Evolutionary conservation across 208 protist genomes (phyloP).

Genomic region (Angomonas deanei): DNA sequence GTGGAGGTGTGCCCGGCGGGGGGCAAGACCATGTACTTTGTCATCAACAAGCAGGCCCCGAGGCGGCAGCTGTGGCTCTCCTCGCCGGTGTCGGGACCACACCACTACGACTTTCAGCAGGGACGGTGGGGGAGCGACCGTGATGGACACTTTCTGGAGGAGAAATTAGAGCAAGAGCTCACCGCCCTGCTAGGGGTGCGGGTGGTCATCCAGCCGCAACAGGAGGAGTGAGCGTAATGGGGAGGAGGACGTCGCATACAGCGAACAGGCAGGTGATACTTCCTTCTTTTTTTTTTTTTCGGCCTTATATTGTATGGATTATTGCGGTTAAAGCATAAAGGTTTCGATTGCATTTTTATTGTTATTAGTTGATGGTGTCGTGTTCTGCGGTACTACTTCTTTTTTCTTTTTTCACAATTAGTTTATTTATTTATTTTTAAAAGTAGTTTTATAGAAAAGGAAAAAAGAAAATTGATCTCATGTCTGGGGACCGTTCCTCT

Average conservation of each 20-base stretch:
- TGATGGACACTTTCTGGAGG: slow-evolving; percentile 62
- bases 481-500: neutral
- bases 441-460: neutral
- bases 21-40: slow-evolving; percentile 20
- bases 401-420: slow-evolving; percentile 6
- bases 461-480: neutral
- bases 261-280: too few species aligned
- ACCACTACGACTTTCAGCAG: slow-evolving; percentile 84
- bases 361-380: too few species aligned
- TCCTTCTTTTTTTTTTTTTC: too few species aligned
- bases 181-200: slow-evolving; percentile 27
- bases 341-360: too few species aligned
- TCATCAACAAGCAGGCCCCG: slow-evolving; percentile 92
- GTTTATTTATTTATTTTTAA: slow-evolving; percentile 7
- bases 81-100: slow-evolving; percentile 83
- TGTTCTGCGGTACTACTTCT: slow-evolving; percentile 2
- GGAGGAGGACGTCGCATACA: too few species aligned
- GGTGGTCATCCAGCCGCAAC: neutral
- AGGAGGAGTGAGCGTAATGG: too few species aligned
- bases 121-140: slow-evolving; percentile 47
- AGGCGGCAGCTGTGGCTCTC: slow-evolving; percentile 92
- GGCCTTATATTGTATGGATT: too few species aligned
- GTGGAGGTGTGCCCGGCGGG: slow-evolving; percentile 23
- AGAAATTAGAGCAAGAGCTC: slow-evolving; percentile 64
- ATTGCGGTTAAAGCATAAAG: too few species aligned